Conservation (phyloP, 2,329 filamentous ascomycete species). For the Septoria petroselini region DNA sequence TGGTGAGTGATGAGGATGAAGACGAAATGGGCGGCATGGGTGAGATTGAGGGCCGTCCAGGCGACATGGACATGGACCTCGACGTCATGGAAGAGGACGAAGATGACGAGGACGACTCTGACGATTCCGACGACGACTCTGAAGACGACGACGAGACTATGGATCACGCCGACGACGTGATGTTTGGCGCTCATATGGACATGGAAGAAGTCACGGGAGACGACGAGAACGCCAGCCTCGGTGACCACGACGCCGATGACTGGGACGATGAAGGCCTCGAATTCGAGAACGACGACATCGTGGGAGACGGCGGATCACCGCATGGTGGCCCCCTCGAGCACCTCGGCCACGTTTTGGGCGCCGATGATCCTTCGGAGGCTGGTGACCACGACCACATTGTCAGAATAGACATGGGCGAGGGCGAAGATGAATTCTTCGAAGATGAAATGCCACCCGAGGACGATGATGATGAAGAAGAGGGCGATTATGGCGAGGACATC, state of each 20-base stretch:
- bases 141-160: constrained; percentile 57
- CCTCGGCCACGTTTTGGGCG: constrained; percentile 42
- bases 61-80: constrained; percentile 76
- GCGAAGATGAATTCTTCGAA: constrained; percentile 52
- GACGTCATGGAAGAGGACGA: constrained; percentile 64
- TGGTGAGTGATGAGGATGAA: constrained; percentile 83
- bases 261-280: constrained; percentile 45
- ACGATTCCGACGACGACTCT: constrained; percentile 57
- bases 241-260: constrained; percentile 49
- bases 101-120: constrained; percentile 59
- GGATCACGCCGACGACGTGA: constrained; percentile 59
- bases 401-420: constrained; percentile 44
- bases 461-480: constrained; percentile 57
- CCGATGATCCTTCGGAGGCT: constrained; percentile 38
- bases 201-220: constrained; percentile 49
- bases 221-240: constrained; percentile 47
- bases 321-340: constrained; percentile 37
- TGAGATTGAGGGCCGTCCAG: constrained; percentile 60
- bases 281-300: constrained; percentile 38
- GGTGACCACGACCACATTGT: constrained; percentile 37
- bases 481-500: constrained; percentile 66
- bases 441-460: constrained; percentile 59
- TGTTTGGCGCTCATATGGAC: constrained; percentile 48
- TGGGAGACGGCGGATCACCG: constrained; percentile 48
- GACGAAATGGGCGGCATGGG: constrained; percentile 81